A percentile compares a stretch with the other conserved stretches of the same genome.
Evolutionary conservation across 495 filamentous ascomycete species (phyloP).

Genomic region (Entonaema liquescens): DNA sequence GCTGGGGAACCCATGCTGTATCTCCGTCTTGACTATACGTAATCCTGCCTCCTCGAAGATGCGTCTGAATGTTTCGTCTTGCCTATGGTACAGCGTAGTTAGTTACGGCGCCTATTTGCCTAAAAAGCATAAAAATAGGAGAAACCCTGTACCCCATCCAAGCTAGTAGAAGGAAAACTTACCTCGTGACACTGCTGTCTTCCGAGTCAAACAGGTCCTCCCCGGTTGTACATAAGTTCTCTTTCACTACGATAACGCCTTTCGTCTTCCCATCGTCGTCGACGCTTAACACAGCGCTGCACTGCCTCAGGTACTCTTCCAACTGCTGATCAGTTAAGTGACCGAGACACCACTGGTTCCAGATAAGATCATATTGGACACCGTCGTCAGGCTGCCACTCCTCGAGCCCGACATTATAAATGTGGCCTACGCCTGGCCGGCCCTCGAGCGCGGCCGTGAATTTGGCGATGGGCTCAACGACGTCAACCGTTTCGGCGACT

Average conservation of each 20-base stretch:
- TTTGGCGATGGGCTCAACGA: constrained; percentile 65
- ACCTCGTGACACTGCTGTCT: constrained; percentile 82
- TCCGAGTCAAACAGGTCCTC: constrained; percentile 77
- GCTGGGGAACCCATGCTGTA: constrained; percentile 78
- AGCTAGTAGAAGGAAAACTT: constrained; percentile 3
- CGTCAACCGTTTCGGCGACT: constrained; percentile 56
- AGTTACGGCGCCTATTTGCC: background rate
- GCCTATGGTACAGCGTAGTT: constrained; percentile 49
- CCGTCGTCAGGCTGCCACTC: constrained; percentile 68
- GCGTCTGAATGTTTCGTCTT: constrained; percentile 71
- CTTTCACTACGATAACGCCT: constrained; percentile 81
- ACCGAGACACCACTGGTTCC: constrained; percentile 93
- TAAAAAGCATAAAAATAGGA: background rate
- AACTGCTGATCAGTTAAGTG: constrained; percentile 85
- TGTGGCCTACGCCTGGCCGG: constrained; percentile 61
- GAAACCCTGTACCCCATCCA: background rate
- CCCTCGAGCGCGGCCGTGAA: constrained; percentile 62
- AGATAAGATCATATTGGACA: constrained; percentile 67
- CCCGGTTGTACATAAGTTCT: constrained; percentile 75
- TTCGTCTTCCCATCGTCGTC: constrained; percentile 43
- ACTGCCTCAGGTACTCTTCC: constrained; percentile 70
- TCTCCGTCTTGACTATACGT: constrained; percentile 70
- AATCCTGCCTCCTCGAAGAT: constrained; percentile 77
- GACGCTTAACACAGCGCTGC: constrained; percentile 61
- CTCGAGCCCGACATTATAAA: constrained; percentile 80